Evolutionary conservation across 805 yeast species (phyloP).

Genomic region (Tetrapisispora fleetii): DNA sequence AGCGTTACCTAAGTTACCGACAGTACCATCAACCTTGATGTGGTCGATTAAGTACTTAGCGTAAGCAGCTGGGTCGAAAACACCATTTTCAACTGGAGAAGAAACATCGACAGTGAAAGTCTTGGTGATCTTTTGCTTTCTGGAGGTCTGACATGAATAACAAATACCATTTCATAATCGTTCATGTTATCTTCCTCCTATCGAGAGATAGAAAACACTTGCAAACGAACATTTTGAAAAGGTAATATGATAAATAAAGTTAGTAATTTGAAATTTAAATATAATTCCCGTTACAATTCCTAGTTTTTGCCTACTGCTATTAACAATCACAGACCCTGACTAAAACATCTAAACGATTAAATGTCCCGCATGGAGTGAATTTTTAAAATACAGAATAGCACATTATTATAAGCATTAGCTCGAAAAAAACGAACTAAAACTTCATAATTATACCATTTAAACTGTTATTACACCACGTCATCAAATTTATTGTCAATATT

Average conservation of each 20-base stretch:
- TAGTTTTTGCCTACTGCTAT: conserved; percentile 7
- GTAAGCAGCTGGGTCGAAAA: conserved; percentile 94
- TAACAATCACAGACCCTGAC: conserved; percentile 4
- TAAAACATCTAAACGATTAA: not conserved
- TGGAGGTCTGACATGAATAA: conserved; percentile 50
- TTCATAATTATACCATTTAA: not conserved
- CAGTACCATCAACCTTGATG: conserved; percentile 96
- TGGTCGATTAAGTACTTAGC: conserved; percentile 97
- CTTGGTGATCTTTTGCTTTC: conserved; percentile 73
- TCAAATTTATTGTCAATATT: too few relatives aligned
- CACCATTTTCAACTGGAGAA: conserved; percentile 95
- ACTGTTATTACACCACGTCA: not conserved
- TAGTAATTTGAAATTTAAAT: conserved; percentile 2
- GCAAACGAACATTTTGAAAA: not conserved
- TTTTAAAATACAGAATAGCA: conserved; percentile 20
- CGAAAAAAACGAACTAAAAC: not conserved
- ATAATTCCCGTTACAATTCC: conserved; percentile 10
- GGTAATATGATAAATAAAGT: not conserved
- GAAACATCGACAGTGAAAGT: conserved; percentile 93
- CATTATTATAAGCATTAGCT: not conserved
- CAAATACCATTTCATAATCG: conserved; percentile 18
- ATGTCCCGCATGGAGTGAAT: conserved; percentile 9
- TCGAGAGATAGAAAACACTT: not conserved
- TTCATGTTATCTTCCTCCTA: not conserved
- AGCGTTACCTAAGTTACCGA: conserved; percentile 95